Percentiles rank a stretch among this genome's conserved stretches.
phyloP scores from a whole-genome alignment of 495 filamentous ascomycete species.

The Penicillium salamii region DNA sequence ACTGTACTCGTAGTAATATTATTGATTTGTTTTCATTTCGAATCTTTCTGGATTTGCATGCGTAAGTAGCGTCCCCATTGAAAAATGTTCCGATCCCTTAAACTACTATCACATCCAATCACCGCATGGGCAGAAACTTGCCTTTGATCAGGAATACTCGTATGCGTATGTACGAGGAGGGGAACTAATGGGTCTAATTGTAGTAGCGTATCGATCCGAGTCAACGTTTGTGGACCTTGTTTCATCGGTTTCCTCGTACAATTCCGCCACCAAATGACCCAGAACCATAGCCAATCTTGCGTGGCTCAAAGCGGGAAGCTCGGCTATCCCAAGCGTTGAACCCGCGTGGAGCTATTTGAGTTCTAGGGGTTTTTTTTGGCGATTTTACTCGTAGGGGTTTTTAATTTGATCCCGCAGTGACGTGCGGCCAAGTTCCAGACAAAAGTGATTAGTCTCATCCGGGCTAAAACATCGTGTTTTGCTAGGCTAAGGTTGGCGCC shows the following conservation, averaged over 20 bases:
- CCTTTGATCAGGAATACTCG: conserved; percentile 4
- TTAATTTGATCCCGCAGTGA: background rate
- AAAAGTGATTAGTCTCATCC: background rate
- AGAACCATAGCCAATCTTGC: background rate
- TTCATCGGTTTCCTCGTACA: conserved; percentile 20
- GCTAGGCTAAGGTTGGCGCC: background rate
- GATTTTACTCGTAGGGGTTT: background rate
- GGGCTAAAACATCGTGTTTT: background rate
- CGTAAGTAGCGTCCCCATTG: too few relatives aligned
- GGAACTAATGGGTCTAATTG: conserved; percentile 6
- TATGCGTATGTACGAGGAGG: conserved; percentile 20
- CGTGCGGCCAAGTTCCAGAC: background rate
- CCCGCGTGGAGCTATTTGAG: conserved; percentile 12
- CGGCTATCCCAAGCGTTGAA: conserved; percentile 24
- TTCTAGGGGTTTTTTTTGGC: background rate
- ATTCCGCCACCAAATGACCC: conserved; percentile 11
- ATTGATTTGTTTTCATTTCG: too few relatives aligned
- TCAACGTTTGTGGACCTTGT: conserved; percentile 22
- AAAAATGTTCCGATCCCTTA: conserved; percentile 15
- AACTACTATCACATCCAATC: conserved; percentile 2
- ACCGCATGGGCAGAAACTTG: background rate
- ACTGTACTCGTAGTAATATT: too few relatives aligned
- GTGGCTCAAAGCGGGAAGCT: conserved; percentile 22
- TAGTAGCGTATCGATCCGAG: conserved; percentile 10
- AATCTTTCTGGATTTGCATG: too few relatives aligned